phyloP scores from a whole-genome alignment of 2,329 filamentous ascomycete species.

The Fusarium sp. region DNA sequence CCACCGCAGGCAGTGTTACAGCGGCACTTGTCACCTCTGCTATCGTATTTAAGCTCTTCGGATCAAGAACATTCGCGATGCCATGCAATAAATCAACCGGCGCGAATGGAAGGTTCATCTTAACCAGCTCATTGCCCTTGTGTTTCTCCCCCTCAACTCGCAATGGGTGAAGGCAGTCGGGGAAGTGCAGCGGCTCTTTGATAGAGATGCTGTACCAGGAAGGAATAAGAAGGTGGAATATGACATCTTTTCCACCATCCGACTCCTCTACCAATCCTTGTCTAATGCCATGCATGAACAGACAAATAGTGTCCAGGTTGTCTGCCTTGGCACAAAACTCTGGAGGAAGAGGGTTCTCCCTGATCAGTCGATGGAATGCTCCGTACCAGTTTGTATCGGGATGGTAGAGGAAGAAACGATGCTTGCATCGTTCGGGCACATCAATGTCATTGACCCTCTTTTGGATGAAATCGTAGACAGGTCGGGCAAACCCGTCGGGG shows the following conservation, averaged over 20 bases:
- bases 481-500: neutral
- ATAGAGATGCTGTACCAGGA: neutral
- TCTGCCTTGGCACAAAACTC: neutral
- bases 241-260: neutral
- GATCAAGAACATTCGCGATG: neutral
- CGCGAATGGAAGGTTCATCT: neutral
- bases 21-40: neutral
- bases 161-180: neutral
- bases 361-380: neutral
- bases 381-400: neutral
- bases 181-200: neutral
- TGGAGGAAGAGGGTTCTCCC: neutral
- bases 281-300: neutral
- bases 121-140: neutral
- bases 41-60: neutral
- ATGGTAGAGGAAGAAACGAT: neutral
- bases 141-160: neutral
- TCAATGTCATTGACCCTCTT: neutral
- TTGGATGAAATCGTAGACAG: neutral
- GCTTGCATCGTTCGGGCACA: neutral
- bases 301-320: neutral
- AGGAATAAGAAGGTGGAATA: neutral
- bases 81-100: neutral
- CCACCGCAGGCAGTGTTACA: neutral
- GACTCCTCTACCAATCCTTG: neutral